Percentiles rank a stretch among this genome's conserved stretches.
Conservation (phyloP, 345 rosid genomes). For the Rhodamnia argentea region DNA sequence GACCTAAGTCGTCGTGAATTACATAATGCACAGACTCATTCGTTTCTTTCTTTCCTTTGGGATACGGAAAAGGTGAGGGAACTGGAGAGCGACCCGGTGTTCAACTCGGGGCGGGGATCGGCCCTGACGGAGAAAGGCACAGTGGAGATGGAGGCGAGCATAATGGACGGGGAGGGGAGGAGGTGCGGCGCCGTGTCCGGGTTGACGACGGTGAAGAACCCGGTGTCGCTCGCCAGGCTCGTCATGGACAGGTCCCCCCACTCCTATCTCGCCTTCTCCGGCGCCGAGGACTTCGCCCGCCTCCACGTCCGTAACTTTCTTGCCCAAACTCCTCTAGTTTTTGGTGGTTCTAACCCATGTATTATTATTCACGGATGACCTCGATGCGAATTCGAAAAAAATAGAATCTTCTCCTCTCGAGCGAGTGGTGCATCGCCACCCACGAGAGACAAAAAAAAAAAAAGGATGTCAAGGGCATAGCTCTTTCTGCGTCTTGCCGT, state of each 20-base stretch:
- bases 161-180: constrained; percentile 82
- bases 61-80: constrained; percentile 47
- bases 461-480: background rate
- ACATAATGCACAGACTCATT: background rate
- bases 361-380: background rate
- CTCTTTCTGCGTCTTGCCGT: background rate
- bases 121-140: constrained; percentile 83
- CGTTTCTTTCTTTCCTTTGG: background rate
- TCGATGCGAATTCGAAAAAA: no score
- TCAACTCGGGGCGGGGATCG: constrained; percentile 96
- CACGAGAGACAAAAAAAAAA: background rate
- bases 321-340: background rate
- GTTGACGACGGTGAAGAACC: constrained; percentile 76
- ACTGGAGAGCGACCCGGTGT: constrained; percentile 82
- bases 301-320: constrained; percentile 40
- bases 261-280: constrained; percentile 83
- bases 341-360: background rate
- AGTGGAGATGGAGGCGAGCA: constrained; percentile 98
- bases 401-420: background rate
- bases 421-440: background rate
- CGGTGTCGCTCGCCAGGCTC: constrained; percentile 83
- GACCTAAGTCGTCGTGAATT: background rate
- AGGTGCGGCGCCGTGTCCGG: constrained; percentile 96
- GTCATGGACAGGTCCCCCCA: constrained; percentile 98
- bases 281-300: constrained; percentile 86